Conservation (phyloP, 257 asterid species). For the Nicotiana obtusifolia region DNA sequence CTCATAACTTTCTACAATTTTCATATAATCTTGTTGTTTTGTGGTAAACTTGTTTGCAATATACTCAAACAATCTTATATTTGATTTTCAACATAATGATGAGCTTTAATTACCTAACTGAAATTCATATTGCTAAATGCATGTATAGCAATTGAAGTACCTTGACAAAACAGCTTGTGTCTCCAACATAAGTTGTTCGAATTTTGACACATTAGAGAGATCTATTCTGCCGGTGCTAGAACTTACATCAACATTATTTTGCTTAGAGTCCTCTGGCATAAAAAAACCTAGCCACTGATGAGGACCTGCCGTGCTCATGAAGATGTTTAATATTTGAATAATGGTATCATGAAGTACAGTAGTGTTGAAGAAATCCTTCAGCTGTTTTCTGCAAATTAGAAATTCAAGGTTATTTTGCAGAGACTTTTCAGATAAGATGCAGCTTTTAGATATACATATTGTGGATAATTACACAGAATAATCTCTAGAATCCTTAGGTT, state of each 20-base stretch:
- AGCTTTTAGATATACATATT: not conserved
- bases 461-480: not conserved
- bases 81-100: too few species aligned
- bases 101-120: not conserved
- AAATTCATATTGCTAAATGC: not conserved
- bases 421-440: not conserved
- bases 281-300: slow-evolving; percentile 66
- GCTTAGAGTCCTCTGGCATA: slow-evolving; percentile 68
- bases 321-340: slow-evolving; percentile 53
- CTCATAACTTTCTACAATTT: too few species aligned
- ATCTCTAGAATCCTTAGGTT: not conserved
- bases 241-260: slow-evolving; percentile 33
- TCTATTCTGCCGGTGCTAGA: slow-evolving; percentile 34
- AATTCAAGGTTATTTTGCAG: not conserved
- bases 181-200: slow-evolving; percentile 68
- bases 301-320: slow-evolving; percentile 65
- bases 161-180: slow-evolving; percentile 74
- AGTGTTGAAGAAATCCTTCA: slow-evolving; percentile 61
- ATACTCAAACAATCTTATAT: too few species aligned
- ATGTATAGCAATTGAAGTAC: slow-evolving; percentile 26
- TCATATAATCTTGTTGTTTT: too few species aligned
- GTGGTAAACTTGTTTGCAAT: too few species aligned
- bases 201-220: slow-evolving; percentile 42
- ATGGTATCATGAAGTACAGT: slow-evolving; percentile 53
- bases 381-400: slow-evolving; percentile 53